These are phyloP conservation scores for Candida labiduridarum DNA, from an alignment of 1,139 yeast species.

Conservation along the genomic window DNA sequence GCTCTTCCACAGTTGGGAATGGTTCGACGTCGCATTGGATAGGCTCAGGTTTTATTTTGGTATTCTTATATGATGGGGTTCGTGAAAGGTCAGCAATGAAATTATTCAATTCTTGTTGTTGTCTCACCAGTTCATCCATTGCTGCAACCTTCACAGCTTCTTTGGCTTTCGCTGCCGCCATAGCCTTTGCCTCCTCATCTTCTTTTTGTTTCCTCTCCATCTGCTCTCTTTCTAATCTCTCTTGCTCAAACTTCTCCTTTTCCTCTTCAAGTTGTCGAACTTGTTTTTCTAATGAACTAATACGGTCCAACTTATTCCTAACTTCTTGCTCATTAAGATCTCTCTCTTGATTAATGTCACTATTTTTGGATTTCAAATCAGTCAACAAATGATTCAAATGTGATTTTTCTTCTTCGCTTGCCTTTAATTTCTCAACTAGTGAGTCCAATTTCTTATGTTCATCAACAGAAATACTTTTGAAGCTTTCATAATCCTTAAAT, in stretches of 20 bases:
- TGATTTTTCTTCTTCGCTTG: slow-evolving; percentile 21
- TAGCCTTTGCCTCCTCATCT: neutral
- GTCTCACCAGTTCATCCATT: slow-evolving; percentile 4
- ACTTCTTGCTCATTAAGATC: neutral
- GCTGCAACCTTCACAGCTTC: neutral
- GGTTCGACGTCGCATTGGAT: neutral
- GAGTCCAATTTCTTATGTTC: slow-evolving; percentile 19
- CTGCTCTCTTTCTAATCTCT: neutral
- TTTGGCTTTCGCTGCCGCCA: neutral
- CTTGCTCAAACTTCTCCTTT: slow-evolving; percentile 7
- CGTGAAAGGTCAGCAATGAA: slow-evolving; percentile 2
- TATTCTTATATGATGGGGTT: slow-evolving; percentile 1
- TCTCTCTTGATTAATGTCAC: slow-evolving; percentile 4
- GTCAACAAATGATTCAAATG: slow-evolving; percentile 30
- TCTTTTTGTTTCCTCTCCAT: neutral
- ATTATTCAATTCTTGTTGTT: slow-evolving; percentile 3
- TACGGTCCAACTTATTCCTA: slow-evolving; percentile 3
- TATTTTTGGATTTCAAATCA: slow-evolving; percentile 40
- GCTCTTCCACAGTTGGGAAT: slow-evolving; percentile 1
- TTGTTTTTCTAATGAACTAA: neutral
- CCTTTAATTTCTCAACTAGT: slow-evolving; percentile 21
- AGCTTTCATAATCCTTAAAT: slow-evolving; percentile 30
- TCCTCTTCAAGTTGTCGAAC: slow-evolving; percentile 2
- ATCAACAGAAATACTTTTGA: slow-evolving; percentile 23
- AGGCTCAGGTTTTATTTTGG: neutral